phyloP scores from a whole-genome alignment of 1,284 basidiomycete genomes.

The Ustilago bromivora region DNA sequence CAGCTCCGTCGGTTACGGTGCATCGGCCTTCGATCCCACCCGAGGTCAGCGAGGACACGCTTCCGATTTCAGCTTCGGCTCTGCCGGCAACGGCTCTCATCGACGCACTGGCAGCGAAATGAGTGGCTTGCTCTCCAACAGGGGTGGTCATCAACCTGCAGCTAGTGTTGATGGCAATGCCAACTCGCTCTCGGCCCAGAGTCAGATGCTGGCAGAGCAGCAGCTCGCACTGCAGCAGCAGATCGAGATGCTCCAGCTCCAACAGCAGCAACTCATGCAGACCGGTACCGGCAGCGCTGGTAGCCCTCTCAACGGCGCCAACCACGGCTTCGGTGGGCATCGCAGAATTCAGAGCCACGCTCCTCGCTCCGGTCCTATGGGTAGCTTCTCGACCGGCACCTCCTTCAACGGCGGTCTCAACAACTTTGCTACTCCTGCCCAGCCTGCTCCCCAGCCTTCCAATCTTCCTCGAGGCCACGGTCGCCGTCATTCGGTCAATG shows the following conservation, averaged over 20 bases:
- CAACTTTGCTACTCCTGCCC: conserved; percentile 33
- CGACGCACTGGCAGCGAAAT: conserved; percentile 61
- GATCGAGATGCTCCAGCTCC: conserved; percentile 70
- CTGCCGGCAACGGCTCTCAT: conserved; percentile 41
- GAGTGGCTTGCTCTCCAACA: conserved; percentile 42
- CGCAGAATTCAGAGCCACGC: conserved; percentile 85
- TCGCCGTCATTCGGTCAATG: conserved; percentile 92
- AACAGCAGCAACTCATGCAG: conserved; percentile 71
- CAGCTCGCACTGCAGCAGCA: conserved; percentile 71
- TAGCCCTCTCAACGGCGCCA: conserved; percentile 33
- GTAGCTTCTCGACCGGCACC: conserved; percentile 70
- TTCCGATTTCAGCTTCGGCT: conserved; percentile 39
- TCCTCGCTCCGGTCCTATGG: conserved; percentile 76
- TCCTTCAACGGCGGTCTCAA: conserved; percentile 26
- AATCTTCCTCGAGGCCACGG: conserved; percentile 79
- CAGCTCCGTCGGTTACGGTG: conserved; percentile 59
- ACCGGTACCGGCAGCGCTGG: not conserved
- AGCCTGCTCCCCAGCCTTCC: conserved; percentile 22
- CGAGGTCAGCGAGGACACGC: conserved; percentile 41
- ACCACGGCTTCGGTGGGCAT: conserved; percentile 72
- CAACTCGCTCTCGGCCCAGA: conserved; percentile 71
- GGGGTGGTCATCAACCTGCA: conserved; percentile 44
- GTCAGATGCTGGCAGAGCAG: conserved; percentile 73
- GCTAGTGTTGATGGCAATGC: conserved; percentile 84
- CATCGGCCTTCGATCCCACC: conserved; percentile 58